Evolutionary conservation across 2,329 filamentous ascomycete genomes (phyloP).

Genomic region (Zalaria obscura): DNA sequence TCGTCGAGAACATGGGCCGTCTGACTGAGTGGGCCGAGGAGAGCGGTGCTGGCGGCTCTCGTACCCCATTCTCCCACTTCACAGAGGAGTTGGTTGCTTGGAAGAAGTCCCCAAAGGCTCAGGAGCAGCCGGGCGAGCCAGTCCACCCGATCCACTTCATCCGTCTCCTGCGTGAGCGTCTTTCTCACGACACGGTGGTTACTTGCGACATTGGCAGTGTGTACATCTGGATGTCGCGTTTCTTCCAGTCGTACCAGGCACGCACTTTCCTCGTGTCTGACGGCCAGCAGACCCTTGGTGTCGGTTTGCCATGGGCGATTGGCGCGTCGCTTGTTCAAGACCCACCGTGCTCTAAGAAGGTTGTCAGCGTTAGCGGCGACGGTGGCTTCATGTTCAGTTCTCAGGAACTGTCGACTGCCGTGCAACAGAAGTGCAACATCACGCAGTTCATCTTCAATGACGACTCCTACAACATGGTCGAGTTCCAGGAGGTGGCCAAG

Average conservation of each 20-base stretch:
- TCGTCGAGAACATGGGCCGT: constrained; percentile 25
- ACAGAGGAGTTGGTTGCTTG: constrained; percentile 23
- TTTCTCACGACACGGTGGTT: constrained; percentile 28
- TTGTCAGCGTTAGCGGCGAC: constrained; percentile 31
- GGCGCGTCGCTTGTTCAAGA: constrained; percentile 29
- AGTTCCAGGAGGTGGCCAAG: constrained; percentile 37
- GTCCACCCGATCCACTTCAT: constrained; percentile 35
- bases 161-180: constrained; percentile 24
- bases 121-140: constrained; percentile 12
- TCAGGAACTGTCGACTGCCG: constrained; percentile 32
- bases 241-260: constrained; percentile 30
- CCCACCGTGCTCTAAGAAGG: constrained; percentile 29
- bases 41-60: constrained; percentile 18
- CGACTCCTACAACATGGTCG: constrained; percentile 36
- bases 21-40: constrained; percentile 19
- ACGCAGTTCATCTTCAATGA: constrained; percentile 39
- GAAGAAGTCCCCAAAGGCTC: constrained; percentile 6
- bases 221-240: constrained; percentile 35
- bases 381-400: constrained; percentile 37
- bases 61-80: constrained; percentile 22
- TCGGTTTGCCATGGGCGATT: constrained; percentile 35
- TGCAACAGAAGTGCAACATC: constrained; percentile 33
- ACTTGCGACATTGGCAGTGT: constrained; percentile 33
- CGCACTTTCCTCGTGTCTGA: constrained; percentile 32
- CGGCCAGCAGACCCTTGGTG: constrained; percentile 35